These are phyloP conservation scores for Cutaneotrichosporon arboriforme DNA, from an alignment of 1,284 basidiomycete species.

Conservation along the genomic window DNA sequence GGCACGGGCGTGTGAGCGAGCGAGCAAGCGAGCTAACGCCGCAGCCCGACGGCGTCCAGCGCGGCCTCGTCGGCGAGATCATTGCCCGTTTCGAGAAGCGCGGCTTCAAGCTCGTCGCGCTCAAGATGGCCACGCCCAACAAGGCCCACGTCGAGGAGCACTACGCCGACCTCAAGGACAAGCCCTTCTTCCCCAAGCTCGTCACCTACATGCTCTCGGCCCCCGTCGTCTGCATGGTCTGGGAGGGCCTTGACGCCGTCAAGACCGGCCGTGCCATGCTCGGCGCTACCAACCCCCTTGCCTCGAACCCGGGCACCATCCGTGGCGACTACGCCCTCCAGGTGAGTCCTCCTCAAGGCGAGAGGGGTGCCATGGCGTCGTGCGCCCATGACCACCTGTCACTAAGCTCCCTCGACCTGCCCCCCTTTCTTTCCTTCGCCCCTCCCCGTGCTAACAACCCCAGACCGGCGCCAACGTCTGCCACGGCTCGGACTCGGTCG, in stretches of 20 bases:
- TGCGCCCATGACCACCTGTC: too few species aligned
- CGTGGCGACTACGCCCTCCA: constrained; percentile 33
- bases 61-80: constrained; percentile 89
- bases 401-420: too few species aligned
- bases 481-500: constrained; percentile 69
- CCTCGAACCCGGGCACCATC: constrained; percentile 67
- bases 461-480: constrained; percentile 13
- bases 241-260: constrained; percentile 93
- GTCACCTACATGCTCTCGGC: constrained; percentile 91
- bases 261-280: constrained; percentile 93
- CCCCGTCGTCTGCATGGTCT: constrained; percentile 95
- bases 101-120: constrained; percentile 78
- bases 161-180: constrained; percentile 86
- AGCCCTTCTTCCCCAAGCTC: constrained; percentile 87
- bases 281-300: constrained; percentile 93
- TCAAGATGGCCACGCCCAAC: constrained; percentile 75
- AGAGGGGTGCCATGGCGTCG: too few species aligned
- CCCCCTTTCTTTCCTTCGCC: too few species aligned
- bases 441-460: too few species aligned
- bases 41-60: constrained; percentile 95
- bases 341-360: constrained; percentile 25
- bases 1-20: constrained; percentile 3
- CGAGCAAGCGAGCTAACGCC: neutral
- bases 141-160: constrained; percentile 80
- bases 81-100: constrained; percentile 88